Evolutionary conservation across 257 asterid genomes (phyloP), one percentile per base, ranked within the genome.

Genomic region (Capsicum pubescens): DNA sequence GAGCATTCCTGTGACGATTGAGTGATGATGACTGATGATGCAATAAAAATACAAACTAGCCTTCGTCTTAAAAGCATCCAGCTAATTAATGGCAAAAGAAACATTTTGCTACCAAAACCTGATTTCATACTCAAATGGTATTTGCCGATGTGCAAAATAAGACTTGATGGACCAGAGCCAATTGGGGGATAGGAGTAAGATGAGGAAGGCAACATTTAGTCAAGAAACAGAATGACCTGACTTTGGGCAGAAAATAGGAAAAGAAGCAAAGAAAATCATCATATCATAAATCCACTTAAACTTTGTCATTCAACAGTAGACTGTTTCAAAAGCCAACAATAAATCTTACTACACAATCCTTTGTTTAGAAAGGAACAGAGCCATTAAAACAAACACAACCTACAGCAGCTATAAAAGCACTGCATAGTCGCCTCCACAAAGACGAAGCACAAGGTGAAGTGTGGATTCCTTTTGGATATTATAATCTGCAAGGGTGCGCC

Each of bases 401-500:
- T 39, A 39, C 14, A 5, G 42, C 17, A 21, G 15, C 70, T 63
- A 11, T 26, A 5, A 3, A 21, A 21, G 12, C 11, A 13, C 15
- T 26, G 39, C 36, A 26, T 63, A 63, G 42, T 63, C 70, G 26
- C 70, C 70, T 5, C 70, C 44, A 11, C 44, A 42, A 63, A 63
- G 70, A 36, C 70, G 42, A 5, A 63, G 70, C 17, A 63, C 70
- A 63, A 63, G 44, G 70, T 63, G 69, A 26, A 61, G 69, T 3
- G 69, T 61, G 39, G 69, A 61, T 61, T 61, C 69, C 69, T 61
- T 61, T 21, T 19, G 69, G 7, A 61, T 61, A 21, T 61, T 61
- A 26, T 61, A 61, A 61, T 61, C 69, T 3, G 39, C 39, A 61
- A 61, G 39, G 69, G 69, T 61, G 36, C 39, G 69, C 69, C 69